phyloP scores from a whole-genome alignment of 495 filamentous ascomycete species.

The Elasticomyces elasticus region DNA sequence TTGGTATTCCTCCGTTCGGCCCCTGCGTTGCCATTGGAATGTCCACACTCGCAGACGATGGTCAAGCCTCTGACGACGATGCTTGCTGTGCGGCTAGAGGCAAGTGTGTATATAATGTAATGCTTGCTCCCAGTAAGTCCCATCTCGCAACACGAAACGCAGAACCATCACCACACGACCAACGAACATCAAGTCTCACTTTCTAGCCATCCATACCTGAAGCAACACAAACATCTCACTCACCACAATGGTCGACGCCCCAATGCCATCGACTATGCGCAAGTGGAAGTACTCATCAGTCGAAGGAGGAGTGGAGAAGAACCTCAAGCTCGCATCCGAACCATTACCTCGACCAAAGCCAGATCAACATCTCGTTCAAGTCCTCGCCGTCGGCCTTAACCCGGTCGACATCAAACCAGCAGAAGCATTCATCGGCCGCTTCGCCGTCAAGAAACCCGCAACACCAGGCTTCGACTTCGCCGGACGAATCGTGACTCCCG shows the following conservation, averaged over 20 bases:
- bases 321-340: constrained; percentile 37
- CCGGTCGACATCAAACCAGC: constrained; percentile 27
- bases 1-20: no score
- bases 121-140: no score
- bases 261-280: constrained; percentile 41
- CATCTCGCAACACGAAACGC: no score
- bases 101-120: no score
- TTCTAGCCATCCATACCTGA: no score
- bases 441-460: constrained; percentile 28
- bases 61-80: no score
- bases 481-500: constrained; percentile 43
- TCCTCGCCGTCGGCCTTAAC: constrained; percentile 26
- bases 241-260: constrained; percentile 28
- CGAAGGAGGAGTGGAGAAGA: constrained; percentile 44
- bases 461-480: constrained; percentile 56
- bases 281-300: constrained; percentile 52
- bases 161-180: no score
- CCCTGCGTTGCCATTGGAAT: no score
- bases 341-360: constrained; percentile 7
- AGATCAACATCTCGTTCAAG: constrained; percentile 25
- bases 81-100: no score
- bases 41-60: no score
- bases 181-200: no score
- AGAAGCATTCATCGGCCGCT: constrained; percentile 21
- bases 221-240: neutral